Conservation (phyloP, 31 red algal genomes). For the Porphyra umbilicalis region DNA sequence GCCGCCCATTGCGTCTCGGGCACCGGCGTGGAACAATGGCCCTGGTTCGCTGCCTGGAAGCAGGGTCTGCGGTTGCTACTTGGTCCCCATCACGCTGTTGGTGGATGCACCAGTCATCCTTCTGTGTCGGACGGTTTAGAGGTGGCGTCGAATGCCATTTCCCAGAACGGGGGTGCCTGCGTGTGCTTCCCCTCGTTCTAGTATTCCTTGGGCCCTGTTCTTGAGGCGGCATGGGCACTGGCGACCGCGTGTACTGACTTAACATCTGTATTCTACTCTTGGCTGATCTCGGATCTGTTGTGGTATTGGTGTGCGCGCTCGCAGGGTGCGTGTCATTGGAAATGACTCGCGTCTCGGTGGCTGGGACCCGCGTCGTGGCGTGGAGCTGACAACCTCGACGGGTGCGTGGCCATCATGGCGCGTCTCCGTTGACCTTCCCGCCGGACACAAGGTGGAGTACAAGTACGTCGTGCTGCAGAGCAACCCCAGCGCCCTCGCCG, state of each 20-base stretch:
- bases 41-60: too few relatives aligned
- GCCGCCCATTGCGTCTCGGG: too few relatives aligned
- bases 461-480: slow-evolving; percentile 40
- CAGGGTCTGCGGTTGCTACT: too few relatives aligned
- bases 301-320: not conserved
- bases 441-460: slow-evolving; percentile 31
- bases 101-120: too few relatives aligned
- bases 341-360: slow-evolving; percentile 57
- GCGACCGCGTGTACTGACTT: not conserved
- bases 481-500: slow-evolving; percentile 7
- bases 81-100: too few relatives aligned
- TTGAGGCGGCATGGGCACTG: too few relatives aligned
- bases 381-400: slow-evolving; percentile 47
- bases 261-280: not conserved
- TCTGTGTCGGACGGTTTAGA: too few relatives aligned
- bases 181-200: too few relatives aligned
- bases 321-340: slow-evolving; percentile 49
- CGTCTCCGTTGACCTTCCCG: slow-evolving; percentile 55
- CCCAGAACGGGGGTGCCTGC: too few relatives aligned
- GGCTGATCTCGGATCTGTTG: not conserved
- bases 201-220: too few relatives aligned
- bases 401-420: slow-evolving; percentile 55
- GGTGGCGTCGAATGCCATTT: too few relatives aligned
- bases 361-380: slow-evolving; percentile 59
- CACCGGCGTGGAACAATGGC: too few relatives aligned